These are phyloP conservation scores for Dianthus caryophyllus DNA, from an alignment of 148 eudicot genomes.

Conservation along the genomic window DNA sequence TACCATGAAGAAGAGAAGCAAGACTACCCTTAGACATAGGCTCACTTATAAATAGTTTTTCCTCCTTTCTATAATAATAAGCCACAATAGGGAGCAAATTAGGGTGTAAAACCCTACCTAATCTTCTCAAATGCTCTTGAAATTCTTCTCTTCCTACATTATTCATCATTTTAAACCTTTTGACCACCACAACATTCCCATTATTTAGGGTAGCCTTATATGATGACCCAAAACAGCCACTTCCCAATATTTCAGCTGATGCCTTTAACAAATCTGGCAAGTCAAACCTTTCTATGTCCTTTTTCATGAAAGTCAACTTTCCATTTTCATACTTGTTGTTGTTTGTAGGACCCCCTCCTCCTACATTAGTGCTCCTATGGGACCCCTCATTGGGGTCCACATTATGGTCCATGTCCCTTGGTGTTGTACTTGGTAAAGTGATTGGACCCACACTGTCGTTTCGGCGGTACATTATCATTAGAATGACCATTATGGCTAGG, in stretches of 20 bases:
- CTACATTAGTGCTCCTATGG: neutral
- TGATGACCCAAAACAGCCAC: constrained; percentile 73
- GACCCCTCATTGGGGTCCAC: constrained; percentile 5
- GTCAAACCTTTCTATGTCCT: constrained; percentile 49
- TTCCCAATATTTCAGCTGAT: constrained; percentile 68
- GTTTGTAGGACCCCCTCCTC: neutral
- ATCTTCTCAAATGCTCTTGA: constrained; percentile 70
- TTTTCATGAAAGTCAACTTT: constrained; percentile 52
- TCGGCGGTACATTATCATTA: constrained; percentile 3
- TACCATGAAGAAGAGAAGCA: constrained; percentile 76
- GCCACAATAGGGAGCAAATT: constrained; percentile 68
- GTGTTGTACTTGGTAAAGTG: neutral
- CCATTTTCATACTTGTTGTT: constrained; percentile 14
- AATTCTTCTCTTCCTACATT: constrained; percentile 78
- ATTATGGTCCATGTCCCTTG: neutral
- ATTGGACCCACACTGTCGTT: neutral
- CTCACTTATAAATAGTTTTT: constrained; percentile 60
- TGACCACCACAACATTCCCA: constrained; percentile 60
- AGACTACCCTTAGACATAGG: constrained; percentile 57
- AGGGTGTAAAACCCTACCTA: constrained; percentile 62
- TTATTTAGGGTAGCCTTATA: constrained; percentile 55
- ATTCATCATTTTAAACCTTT: constrained; percentile 78
- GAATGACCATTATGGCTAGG: constrained; percentile 13
- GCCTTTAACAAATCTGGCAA: constrained; percentile 60
- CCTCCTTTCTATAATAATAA: constrained; percentile 72